These are phyloP conservation scores for Salix suchowensis DNA, from an alignment of 345 rosid genomes.

Conservation along the genomic window DNA sequence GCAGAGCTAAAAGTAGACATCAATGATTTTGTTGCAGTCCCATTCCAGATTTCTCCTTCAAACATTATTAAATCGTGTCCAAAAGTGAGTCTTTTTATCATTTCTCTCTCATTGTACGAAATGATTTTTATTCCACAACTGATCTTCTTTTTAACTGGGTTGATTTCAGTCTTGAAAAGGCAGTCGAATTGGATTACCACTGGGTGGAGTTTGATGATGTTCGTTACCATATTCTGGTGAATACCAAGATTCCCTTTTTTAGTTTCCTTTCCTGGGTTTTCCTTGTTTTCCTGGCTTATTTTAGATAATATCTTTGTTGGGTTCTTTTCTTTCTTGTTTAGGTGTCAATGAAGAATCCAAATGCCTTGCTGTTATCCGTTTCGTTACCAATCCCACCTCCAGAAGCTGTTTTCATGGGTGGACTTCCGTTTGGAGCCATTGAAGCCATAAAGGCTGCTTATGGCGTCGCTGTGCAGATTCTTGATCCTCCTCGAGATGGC, in stretches of 20 bases:
- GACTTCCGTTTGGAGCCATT: constrained; percentile 90
- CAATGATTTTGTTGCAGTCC: constrained; percentile 84
- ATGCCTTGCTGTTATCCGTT: constrained; percentile 62
- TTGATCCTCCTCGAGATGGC: constrained; percentile 98
- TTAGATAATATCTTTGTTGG: no score
- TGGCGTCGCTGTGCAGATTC: constrained; percentile 74
- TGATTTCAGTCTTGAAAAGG: constrained; percentile 69
- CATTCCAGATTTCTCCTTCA: constrained; percentile 95
- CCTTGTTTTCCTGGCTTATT: not conserved
- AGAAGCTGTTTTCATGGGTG: constrained; percentile 66
- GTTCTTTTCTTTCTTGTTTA: constrained; percentile 21
- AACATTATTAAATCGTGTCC: constrained; percentile 64
- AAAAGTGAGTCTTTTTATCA: constrained; percentile 42
- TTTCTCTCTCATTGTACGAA: not conserved
- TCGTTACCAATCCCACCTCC: constrained; percentile 87
- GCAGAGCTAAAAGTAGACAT: constrained; percentile 5
- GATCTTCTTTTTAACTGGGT: not conserved
- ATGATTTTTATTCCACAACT: not conserved
- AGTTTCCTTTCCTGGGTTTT: not conserved
- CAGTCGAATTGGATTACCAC: constrained; percentile 80
- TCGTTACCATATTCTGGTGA: constrained; percentile 91
- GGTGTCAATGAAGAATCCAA: constrained; percentile 89
- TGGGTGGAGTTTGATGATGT: constrained; percentile 95
- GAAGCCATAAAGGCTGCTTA: constrained; percentile 89
- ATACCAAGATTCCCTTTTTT: not conserved